Percentiles rank a stretch among this genome's conserved stretches.
These are phyloP conservation scores for Fusarium piperis DNA, from an alignment of 2,329 filamentous ascomycete species.

Conservation along the genomic window DNA sequence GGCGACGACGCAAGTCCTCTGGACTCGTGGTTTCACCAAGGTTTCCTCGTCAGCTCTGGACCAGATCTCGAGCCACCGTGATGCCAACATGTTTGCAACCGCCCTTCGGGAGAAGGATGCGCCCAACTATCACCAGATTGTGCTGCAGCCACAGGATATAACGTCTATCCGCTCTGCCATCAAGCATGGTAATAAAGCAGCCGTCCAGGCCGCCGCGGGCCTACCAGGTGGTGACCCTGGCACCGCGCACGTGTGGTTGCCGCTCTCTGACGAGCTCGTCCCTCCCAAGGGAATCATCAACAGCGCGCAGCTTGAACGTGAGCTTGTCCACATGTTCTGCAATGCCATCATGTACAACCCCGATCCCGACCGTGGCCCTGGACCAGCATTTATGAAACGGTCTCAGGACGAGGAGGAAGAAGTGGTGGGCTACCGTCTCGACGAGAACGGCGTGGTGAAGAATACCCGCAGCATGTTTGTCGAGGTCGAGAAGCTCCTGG, in stretches of 20 bases:
- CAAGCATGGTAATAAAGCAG: slow-evolving; percentile 75
- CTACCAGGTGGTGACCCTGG: slow-evolving; percentile 69
- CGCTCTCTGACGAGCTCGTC: slow-evolving; percentile 78
- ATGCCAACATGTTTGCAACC: slow-evolving; percentile 82
- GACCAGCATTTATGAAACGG: slow-evolving; percentile 65
- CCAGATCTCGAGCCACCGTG: slow-evolving; percentile 79
- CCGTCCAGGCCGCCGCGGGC: slow-evolving; percentile 66
- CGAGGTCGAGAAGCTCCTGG: slow-evolving; percentile 82
- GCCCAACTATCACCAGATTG: slow-evolving; percentile 78
- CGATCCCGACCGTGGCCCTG: slow-evolving; percentile 77
- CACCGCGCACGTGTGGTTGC: slow-evolving; percentile 68
- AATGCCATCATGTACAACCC: slow-evolving; percentile 99
- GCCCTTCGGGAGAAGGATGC: slow-evolving; percentile 79
- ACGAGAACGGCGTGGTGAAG: slow-evolving; percentile 87
- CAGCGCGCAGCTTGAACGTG: slow-evolving; percentile 89
- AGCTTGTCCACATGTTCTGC: slow-evolving; percentile 95
- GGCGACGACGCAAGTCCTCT: slow-evolving; percentile 75
- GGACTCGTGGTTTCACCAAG: slow-evolving; percentile 79
- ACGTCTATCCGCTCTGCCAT: slow-evolving; percentile 82
- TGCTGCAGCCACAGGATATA: slow-evolving; percentile 79
- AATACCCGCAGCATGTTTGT: slow-evolving; percentile 91
- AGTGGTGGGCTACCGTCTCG: slow-evolving; percentile 70
- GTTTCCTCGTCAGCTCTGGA: slow-evolving; percentile 79
- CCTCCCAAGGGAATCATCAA: slow-evolving; percentile 94
- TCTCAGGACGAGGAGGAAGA: slow-evolving; percentile 56